Percentiles rank a stretch among this genome's conserved stretches.
Evolutionary conservation across 2,329 filamentous ascomycete species (phyloP).

Genomic region (Fusarium dimerum): DNA sequence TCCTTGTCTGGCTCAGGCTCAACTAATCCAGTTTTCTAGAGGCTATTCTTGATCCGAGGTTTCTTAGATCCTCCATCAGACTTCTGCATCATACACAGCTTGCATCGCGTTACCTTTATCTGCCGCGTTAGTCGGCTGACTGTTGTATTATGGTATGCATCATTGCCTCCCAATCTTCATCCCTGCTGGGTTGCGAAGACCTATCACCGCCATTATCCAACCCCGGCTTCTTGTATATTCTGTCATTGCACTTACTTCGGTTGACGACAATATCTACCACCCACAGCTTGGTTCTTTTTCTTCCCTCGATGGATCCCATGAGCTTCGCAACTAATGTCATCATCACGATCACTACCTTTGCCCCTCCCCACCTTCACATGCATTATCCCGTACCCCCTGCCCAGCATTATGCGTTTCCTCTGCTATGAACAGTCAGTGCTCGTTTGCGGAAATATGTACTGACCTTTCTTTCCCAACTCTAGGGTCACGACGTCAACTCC

Average conservation of each 20-base stretch:
- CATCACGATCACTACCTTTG: constrained; percentile 13
- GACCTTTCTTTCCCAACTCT: constrained; percentile 22
- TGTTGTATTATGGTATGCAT: constrained; percentile 26
- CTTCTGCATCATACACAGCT: not conserved
- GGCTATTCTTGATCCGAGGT: not conserved
- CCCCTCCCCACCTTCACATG: constrained; percentile 7
- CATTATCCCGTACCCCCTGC: constrained; percentile 13
- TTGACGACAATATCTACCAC: not conserved
- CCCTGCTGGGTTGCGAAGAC: constrained; percentile 4
- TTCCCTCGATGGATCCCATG: not conserved
- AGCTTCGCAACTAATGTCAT: constrained; percentile 1
- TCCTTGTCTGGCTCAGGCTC: not conserved
- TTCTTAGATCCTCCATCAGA: not conserved
- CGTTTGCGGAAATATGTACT: constrained; percentile 23
- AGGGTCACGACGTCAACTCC: constrained; percentile 57
- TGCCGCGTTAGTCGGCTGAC: constrained; percentile 14
- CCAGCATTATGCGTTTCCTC: constrained; percentile 23
- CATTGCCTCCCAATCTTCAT: constrained; percentile 1
- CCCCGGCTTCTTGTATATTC: constrained; percentile 19
- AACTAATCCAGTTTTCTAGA: not conserved
- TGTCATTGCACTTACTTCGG: not conserved
- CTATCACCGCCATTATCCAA: not conserved
- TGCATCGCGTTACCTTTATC: constrained; percentile 5
- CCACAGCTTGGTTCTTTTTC: not conserved
- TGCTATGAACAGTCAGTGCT: constrained; percentile 20